Evolutionary conservation across 2,329 filamentous ascomycete genomes (phyloP).

Genomic region (Phoma sp.): DNA sequence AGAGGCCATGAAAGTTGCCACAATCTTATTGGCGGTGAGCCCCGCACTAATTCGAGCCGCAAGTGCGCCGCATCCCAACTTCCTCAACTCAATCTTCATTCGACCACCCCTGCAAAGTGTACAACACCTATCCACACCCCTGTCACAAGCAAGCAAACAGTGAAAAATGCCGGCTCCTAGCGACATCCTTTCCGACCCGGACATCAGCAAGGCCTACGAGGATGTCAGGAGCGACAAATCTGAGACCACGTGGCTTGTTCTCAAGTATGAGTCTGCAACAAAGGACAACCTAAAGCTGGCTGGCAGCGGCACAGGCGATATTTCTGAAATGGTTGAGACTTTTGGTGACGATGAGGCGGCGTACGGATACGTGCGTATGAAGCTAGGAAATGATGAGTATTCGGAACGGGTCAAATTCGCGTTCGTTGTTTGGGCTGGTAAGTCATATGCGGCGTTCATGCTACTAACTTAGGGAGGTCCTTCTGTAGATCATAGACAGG

Average conservation of each 20-base stretch:
- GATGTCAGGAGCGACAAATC: constrained; percentile 73
- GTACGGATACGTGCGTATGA: constrained; percentile 65
- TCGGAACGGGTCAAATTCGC: constrained; percentile 73
- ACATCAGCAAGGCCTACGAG: constrained; percentile 70
- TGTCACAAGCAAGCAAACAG: background rate
- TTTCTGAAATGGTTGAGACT: constrained; percentile 63
- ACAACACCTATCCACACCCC: background rate
- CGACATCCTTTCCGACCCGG: constrained; percentile 54
- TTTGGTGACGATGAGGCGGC: constrained; percentile 68
- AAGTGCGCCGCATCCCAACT: constrained; percentile 20
- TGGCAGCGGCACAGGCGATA: constrained; percentile 66
- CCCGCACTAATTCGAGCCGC: constrained; percentile 17
- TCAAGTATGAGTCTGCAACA: constrained; percentile 59
- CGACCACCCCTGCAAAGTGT: constrained; percentile 9
- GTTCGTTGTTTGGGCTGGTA: constrained; percentile 73
- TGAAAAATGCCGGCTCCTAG: constrained; percentile 37
- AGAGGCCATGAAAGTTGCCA: background rate
- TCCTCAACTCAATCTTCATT: constrained; percentile 13
- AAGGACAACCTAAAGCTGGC: constrained; percentile 66
- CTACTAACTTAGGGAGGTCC: background rate
- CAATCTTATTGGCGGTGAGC: constrained; percentile 11
- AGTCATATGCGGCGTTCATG: constrained; percentile 31
- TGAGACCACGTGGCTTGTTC: constrained; percentile 70
- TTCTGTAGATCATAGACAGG: background rate
- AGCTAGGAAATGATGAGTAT: constrained; percentile 76